These are phyloP conservation scores for Stevia rebaudiana DNA, from an alignment of 140 eudicot species.

Conservation along the genomic window DNA sequence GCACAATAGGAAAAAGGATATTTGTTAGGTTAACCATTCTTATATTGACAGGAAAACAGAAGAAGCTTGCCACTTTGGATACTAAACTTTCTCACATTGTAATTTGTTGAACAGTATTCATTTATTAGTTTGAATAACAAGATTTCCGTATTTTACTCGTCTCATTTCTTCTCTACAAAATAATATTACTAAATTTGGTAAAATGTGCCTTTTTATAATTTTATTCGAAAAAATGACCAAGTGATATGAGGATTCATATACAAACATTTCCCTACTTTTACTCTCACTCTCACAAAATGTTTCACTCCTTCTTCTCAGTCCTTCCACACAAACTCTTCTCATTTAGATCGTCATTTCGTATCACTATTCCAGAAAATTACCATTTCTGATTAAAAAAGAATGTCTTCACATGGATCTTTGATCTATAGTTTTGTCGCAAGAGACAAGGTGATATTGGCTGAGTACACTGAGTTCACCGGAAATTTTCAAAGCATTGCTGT, in stretches of 20 bases:
- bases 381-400: background rate
- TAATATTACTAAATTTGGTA: background rate
- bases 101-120: too few relatives aligned
- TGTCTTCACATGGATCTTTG: slow-evolving; percentile 33
- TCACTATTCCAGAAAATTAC: slow-evolving; percentile 8
- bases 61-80: too few relatives aligned
- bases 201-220: slow-evolving; percentile 9
- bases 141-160: too few relatives aligned
- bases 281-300: slow-evolving; percentile 28
- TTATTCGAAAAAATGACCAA: background rate
- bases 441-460: slow-evolving; percentile 29
- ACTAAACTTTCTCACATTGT: too few relatives aligned
- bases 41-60: too few relatives aligned
- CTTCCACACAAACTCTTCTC: slow-evolving; percentile 32
- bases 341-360: slow-evolving; percentile 16
- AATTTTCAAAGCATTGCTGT: slow-evolving; percentile 30
- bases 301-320: slow-evolving; percentile 29
- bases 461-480: slow-evolving; percentile 36
- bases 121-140: too few relatives aligned
- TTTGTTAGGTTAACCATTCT: too few relatives aligned
- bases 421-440: slow-evolving; percentile 38
- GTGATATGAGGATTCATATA: slow-evolving; percentile 6
- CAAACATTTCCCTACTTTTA: slow-evolving; percentile 26
- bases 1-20: too few relatives aligned
- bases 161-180: too few relatives aligned